A percentile compares a stretch with the other conserved stretches of the same genome.
Evolutionary conservation across 768 basidiomycete genomes (phyloP).

Genomic region (Cantharellus cinnabarinus): DNA sequence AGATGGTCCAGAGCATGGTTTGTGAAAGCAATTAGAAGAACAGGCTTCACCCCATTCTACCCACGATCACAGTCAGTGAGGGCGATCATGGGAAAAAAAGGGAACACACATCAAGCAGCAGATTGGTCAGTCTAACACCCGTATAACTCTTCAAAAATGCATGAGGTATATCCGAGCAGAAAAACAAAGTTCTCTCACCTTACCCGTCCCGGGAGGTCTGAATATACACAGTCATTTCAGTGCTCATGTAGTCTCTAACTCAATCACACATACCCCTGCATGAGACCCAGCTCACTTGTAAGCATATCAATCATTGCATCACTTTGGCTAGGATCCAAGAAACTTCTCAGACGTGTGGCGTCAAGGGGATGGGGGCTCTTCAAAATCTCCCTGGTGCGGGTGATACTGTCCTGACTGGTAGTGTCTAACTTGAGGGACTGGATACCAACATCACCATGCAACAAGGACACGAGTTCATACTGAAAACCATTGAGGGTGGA

Average conservation of each 20-base stretch:
- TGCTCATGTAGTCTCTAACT: not conserved
- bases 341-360: slow-evolving; percentile 13
- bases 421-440: slow-evolving; percentile 21
- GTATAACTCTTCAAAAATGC: not conserved
- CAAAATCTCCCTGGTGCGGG: slow-evolving; percentile 27
- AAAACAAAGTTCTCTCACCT: slow-evolving; percentile 21
- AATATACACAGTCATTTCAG: too few species aligned
- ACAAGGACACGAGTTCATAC: slow-evolving; percentile 36
- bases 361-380: slow-evolving; percentile 5
- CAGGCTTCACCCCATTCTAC: slow-evolving; percentile 29
- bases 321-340: slow-evolving; percentile 51
- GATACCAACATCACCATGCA: slow-evolving; percentile 22
- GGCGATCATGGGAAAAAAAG: not conserved
- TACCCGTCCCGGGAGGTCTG: slow-evolving; percentile 64
- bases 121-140: too few species aligned
- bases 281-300: slow-evolving; percentile 37
- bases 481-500: slow-evolving; percentile 32
- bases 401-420: slow-evolving; percentile 25
- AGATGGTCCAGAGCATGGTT: slow-evolving; percentile 68
- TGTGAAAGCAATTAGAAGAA: slow-evolving; percentile 44
- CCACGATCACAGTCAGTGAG: not conserved
- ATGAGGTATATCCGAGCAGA: not conserved
- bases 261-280: slow-evolving; percentile 36
- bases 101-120: not conserved
- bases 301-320: slow-evolving; percentile 46